These are phyloP conservation scores for Sarcomyxa edulis DNA, from an alignment of 768 basidiomycete species.

Conservation along the genomic window DNA sequence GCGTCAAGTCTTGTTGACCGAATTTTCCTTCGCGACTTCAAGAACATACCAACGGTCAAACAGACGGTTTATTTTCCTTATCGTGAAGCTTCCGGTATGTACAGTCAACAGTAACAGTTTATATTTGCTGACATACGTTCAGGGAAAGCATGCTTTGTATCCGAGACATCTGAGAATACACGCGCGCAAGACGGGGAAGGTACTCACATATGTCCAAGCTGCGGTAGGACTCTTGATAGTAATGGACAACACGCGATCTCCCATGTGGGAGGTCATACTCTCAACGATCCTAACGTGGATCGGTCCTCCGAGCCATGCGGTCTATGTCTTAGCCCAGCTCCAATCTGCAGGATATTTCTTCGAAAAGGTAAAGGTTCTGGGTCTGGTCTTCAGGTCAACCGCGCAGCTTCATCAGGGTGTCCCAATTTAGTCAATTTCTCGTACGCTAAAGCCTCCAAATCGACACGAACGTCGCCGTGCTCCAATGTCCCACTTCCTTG, in stretches of 20 bases:
- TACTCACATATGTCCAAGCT: slow-evolving; percentile 1
- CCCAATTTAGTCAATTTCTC: slow-evolving; percentile 10
- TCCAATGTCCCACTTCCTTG: slow-evolving; percentile 21
- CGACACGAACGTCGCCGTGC: slow-evolving; percentile 11
- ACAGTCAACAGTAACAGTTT: not conserved
- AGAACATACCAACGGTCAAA: slow-evolving; percentile 14
- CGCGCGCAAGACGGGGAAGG: not conserved
- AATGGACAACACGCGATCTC: slow-evolving; percentile 15
- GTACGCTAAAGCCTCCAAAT: slow-evolving; percentile 14
- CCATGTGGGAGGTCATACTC: slow-evolving; percentile 22
- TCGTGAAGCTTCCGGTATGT: slow-evolving; percentile 12
- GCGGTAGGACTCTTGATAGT: slow-evolving; percentile 6
- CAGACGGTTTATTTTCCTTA: slow-evolving; percentile 13
- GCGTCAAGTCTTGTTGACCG: slow-evolving; percentile 13
- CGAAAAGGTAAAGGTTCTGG: slow-evolving; percentile 16
- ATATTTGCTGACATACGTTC: not conserved
- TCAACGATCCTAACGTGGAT: slow-evolving; percentile 13
- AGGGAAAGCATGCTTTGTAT: slow-evolving; percentile 18
- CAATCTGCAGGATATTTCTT: slow-evolving; percentile 14
- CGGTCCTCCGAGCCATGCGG: slow-evolving; percentile 16
- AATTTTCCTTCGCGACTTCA: slow-evolving; percentile 11
- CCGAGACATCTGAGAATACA: slow-evolving; percentile 3
- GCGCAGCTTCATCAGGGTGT: slow-evolving; percentile 10
- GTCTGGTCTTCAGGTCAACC: slow-evolving; percentile 12
- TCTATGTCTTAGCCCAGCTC: slow-evolving; percentile 17